Evolutionary conservation across 257 asterid species (phyloP).

Genomic region (Nicotiana tabacum): DNA sequence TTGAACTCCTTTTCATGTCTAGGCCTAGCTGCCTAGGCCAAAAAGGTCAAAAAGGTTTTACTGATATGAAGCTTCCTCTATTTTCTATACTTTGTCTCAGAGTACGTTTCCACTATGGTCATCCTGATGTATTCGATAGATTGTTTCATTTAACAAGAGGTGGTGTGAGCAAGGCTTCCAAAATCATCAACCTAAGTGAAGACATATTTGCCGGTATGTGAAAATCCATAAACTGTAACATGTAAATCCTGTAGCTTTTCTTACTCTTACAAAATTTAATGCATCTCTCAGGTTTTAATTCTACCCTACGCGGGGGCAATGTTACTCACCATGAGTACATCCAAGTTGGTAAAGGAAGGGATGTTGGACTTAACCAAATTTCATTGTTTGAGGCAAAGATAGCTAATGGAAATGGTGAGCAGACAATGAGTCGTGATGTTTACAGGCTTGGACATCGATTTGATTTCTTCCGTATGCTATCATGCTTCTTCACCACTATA

Average conservation of each 20-base stretch:
- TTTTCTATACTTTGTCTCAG: conserved; percentile 35
- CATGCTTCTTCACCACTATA: conserved; percentile 80
- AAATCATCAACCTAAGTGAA: conserved; percentile 84
- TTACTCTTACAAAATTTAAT: conserved; percentile 16
- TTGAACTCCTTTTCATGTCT: not conserved
- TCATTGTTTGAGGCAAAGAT: conserved; percentile 88
- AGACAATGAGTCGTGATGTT: conserved; percentile 89
- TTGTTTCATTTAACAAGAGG: conserved; percentile 92
- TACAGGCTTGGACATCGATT: conserved; percentile 95
- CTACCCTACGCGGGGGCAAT: conserved; percentile 95
- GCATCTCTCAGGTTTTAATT: conserved; percentile 69
- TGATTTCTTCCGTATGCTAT: conserved; percentile 96
- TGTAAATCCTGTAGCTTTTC: conserved; percentile 12
- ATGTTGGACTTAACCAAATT: conserved; percentile 96
- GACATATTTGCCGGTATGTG: conserved; percentile 90
- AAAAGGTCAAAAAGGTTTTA: conserved; percentile 10
- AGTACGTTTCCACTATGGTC: conserved; percentile 99
- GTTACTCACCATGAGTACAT: conserved; percentile 95
- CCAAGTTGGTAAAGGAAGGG: conserved; percentile 98
- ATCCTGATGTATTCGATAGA: conserved; percentile 94
- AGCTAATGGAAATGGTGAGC: conserved; percentile 97
- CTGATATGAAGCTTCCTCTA: not conserved
- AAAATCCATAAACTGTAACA: conserved; percentile 14
- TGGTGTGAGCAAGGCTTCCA: conserved; percentile 97
- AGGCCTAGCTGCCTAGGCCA: not conserved